Evolutionary conservation across 2,329 filamentous ascomycete species (phyloP).

Genomic region (Blastomyces parvus): DNA sequence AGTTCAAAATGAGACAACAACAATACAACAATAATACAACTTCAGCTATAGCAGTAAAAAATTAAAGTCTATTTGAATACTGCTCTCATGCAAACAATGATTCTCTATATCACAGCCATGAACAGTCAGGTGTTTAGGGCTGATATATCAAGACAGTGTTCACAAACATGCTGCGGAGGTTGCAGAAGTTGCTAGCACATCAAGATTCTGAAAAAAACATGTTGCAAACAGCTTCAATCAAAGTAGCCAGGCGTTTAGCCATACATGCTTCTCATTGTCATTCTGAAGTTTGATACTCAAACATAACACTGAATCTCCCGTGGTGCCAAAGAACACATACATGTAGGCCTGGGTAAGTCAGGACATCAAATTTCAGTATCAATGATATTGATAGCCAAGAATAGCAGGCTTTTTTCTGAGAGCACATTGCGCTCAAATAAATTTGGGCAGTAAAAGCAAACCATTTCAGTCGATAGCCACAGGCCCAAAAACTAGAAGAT

Average conservation of each 20-base stretch:
- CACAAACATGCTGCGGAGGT: neutral
- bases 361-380: neutral
- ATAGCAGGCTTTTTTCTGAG: neutral
- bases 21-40: no score
- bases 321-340: neutral
- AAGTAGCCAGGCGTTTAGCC: neutral
- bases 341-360: neutral
- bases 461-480: neutral
- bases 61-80: no score
- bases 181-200: neutral
- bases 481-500: neutral
- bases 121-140: neutral
- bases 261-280: neutral
- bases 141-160: neutral
- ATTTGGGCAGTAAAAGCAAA: neutral
- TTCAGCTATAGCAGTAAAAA: no score
- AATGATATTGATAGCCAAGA: neutral
- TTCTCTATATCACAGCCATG: neutral
- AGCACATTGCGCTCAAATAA: neutral
- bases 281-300: neutral
- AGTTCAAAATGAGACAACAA: neutral
- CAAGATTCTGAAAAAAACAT: neutral
- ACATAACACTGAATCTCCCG: neutral
- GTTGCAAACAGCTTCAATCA: neutral
- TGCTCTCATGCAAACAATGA: neutral